A percentile compares a stretch with the other conserved stretches of the same genome.
Conservation (phyloP, 2,329 filamentous ascomycete species). For the Epichloe aotearoae region DNA sequence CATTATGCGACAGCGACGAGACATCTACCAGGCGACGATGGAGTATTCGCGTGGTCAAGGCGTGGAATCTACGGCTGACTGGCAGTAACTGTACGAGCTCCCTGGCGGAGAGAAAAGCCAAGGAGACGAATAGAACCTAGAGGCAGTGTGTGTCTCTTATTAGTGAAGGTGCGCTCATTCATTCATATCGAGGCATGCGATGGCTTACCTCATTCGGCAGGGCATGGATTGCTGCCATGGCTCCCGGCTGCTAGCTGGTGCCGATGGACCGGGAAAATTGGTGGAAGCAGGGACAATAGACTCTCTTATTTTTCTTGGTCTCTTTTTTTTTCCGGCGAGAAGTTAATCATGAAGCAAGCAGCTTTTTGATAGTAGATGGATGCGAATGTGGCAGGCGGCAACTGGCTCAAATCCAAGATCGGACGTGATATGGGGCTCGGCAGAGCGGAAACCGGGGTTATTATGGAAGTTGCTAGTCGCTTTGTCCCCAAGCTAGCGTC, state of each 20-base stretch:
- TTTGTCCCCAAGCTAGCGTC: too few relatives aligned
- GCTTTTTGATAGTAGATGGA: too few relatives aligned
- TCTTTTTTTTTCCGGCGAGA: too few relatives aligned
- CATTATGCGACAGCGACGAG: conserved; percentile 25
- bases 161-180: too few relatives aligned
- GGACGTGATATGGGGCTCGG: too few relatives aligned
- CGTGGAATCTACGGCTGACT: conserved; percentile 51
- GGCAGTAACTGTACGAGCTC: conserved; percentile 43
- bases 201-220: not conserved
- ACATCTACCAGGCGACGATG: conserved; percentile 44
- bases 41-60: conserved; percentile 47
- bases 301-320: too few relatives aligned
- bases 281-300: too few relatives aligned
- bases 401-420: too few relatives aligned
- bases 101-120: conserved; percentile 33
- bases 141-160: not conserved
- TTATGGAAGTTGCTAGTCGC: too few relatives aligned
- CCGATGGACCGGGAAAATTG: not conserved
- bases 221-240: not conserved
- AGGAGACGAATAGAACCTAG: conserved; percentile 4
- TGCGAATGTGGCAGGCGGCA: too few relatives aligned
- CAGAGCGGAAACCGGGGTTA: too few relatives aligned
- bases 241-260: not conserved
- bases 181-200: not conserved
- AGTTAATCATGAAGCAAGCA: too few relatives aligned